Percentiles rank a stretch among this genome's conserved stretches.
Evolutionary conservation across 2,329 filamentous ascomycete species (phyloP).

Genomic region (Stachybotrys chartarum): DNA sequence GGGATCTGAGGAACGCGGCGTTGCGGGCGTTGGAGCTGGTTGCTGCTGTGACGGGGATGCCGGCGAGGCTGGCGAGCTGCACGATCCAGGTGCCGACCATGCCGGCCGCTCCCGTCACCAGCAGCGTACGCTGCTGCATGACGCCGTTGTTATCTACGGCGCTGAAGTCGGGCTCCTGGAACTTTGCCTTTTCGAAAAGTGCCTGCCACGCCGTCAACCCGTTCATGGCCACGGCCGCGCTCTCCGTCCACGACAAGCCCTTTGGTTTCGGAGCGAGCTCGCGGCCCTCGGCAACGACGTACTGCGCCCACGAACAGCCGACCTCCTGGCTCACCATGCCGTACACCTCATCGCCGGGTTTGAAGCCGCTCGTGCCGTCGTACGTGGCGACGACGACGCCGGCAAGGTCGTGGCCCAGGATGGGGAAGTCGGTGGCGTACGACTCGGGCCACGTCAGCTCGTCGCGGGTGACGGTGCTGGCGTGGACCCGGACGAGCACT

Average conservation of each 20-base stretch:
- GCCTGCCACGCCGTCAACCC: neutral
- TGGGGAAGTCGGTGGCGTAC: conserved; percentile 4
- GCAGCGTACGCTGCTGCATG: neutral
- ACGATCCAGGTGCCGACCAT: neutral
- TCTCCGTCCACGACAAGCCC: neutral
- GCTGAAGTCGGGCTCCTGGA: neutral
- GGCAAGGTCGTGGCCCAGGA: conserved; percentile 8
- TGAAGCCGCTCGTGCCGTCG: conserved; percentile 13
- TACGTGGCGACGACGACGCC: conserved; percentile 5
- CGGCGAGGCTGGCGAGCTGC: neutral
- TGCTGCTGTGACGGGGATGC: neutral
- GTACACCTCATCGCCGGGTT: conserved; percentile 19
- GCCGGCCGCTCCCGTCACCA: neutral
- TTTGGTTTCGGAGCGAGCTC: neutral
- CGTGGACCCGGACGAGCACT: conserved; percentile 8
- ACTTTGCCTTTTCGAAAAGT: neutral
- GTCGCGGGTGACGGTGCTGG: conserved; percentile 10
- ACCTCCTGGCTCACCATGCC: neutral
- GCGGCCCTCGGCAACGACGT: neutral
- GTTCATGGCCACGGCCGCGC: neutral
- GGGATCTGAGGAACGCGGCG: neutral
- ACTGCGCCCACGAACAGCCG: neutral
- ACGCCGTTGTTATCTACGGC: neutral
- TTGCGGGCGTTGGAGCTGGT: neutral
- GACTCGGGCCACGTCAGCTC: conserved; percentile 10